Percentiles rank a stretch among this genome's conserved stretches.
Evolutionary conservation across 2,329 filamentous ascomycete species (phyloP).

Genomic region (Akanthomyces lecanii): DNA sequence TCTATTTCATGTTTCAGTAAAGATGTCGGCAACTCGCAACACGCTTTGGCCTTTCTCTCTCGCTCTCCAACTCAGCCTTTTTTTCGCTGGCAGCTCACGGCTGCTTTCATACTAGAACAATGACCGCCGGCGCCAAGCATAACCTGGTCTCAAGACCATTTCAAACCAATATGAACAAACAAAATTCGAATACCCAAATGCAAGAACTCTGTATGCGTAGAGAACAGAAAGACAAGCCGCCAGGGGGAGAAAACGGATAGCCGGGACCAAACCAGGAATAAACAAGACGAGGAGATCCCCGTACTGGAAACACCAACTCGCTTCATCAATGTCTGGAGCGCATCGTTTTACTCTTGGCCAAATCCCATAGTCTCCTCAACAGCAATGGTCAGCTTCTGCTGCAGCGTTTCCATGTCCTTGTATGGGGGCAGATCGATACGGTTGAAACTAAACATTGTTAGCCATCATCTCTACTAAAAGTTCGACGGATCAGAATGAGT

Average conservation of each 20-base stretch:
- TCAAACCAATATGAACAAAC: slow-evolving; percentile 22
- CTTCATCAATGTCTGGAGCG: background rate
- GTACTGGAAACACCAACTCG: slow-evolving; percentile 4
- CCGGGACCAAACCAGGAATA: background rate
- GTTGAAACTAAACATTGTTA: slow-evolving; percentile 68
- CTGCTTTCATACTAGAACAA: slow-evolving; percentile 15
- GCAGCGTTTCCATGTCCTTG: slow-evolving; percentile 79
- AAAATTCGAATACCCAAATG: slow-evolving; percentile 17
- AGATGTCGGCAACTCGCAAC: background rate
- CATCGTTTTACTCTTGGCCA: slow-evolving; percentile 79
- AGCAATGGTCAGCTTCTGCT: slow-evolving; percentile 89
- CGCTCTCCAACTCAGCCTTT: background rate
- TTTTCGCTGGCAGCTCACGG: slow-evolving; percentile 5
- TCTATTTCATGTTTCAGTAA: background rate
- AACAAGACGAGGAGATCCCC: slow-evolving; percentile 9
- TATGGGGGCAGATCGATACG: slow-evolving; percentile 92
- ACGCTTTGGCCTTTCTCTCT: background rate
- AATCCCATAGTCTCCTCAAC: slow-evolving; percentile 99
- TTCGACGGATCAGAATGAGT: slow-evolving; percentile 12
- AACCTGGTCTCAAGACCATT: slow-evolving; percentile 16
- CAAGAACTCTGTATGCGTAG: slow-evolving; percentile 11
- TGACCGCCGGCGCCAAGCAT: slow-evolving; percentile 16
- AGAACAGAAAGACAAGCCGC: slow-evolving; percentile 16
- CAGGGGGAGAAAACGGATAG: background rate
- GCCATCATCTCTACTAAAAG: slow-evolving; percentile 22